phyloP scores from a whole-genome alignment of 73 alveolate species.

The Uronychia binucleata region DNA sequence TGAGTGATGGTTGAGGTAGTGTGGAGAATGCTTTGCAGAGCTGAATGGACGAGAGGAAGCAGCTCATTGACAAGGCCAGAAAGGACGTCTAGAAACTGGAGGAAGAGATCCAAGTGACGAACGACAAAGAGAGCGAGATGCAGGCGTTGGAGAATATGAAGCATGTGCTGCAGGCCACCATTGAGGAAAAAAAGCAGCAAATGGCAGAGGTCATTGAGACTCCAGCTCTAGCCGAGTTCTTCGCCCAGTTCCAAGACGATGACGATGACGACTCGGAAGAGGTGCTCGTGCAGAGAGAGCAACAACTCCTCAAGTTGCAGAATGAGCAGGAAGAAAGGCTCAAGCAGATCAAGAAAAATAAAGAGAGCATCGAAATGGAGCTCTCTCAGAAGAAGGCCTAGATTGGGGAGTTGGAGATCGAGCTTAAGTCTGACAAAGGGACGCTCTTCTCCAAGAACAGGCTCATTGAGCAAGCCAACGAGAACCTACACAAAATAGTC shows the following conservation, averaged over 20 bases:
- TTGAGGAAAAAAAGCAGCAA: slow-evolving; percentile 58
- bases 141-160: slow-evolving; percentile 39
- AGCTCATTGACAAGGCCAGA: slow-evolving; percentile 59
- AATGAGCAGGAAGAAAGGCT: slow-evolving; percentile 13
- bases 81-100: slow-evolving; percentile 58
- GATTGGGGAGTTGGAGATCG: neutral
- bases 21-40: too few relatives aligned
- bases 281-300: slow-evolving; percentile 17
- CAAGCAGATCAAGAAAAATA: neutral
- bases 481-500: neutral
- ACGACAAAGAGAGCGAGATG: slow-evolving; percentile 56
- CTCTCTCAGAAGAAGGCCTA: neutral
- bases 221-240: neutral
- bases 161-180: slow-evolving; percentile 45
- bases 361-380: neutral
- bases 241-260: neutral
- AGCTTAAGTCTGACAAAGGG: slow-evolving; percentile 2
- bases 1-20: too few relatives aligned
- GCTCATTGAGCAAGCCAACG: neutral
- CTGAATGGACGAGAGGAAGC: slow-evolving; percentile 59
- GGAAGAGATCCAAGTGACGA: slow-evolving; percentile 57
- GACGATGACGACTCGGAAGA: neutral
- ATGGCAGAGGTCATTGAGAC: slow-evolving; percentile 56
- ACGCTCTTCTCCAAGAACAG: slow-evolving; percentile 5
- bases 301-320: slow-evolving; percentile 8